phyloP scores from a whole-genome alignment of 2,329 filamentous ascomycete genomes.

The Pestalotiopsis sp. region DNA sequence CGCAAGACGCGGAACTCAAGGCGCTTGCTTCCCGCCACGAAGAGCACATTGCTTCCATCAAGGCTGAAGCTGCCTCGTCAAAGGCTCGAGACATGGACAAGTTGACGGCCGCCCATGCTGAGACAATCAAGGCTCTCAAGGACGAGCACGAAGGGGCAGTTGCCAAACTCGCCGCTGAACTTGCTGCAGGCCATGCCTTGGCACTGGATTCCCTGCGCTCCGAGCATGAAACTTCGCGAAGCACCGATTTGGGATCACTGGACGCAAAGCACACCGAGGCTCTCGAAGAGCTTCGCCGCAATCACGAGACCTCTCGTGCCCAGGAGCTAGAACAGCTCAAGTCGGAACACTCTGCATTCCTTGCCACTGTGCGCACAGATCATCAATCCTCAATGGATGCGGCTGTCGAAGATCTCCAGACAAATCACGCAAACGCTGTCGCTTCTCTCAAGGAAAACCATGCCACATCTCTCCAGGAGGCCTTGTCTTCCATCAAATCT shows the following conservation, averaged over 20 bases:
- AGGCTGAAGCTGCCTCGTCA: slow-evolving; percentile 13
- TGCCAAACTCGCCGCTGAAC: slow-evolving; percentile 19
- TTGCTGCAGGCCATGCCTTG: slow-evolving; percentile 16
- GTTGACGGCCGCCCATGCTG: slow-evolving; percentile 20
- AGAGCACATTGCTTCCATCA: slow-evolving; percentile 16
- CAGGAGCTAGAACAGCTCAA: slow-evolving; percentile 25
- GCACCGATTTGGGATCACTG: slow-evolving; percentile 21
- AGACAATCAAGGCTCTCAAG: slow-evolving; percentile 18
- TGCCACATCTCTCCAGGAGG: slow-evolving; percentile 22
- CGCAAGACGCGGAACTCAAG: slow-evolving; percentile 14
- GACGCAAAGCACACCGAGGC: slow-evolving; percentile 19
- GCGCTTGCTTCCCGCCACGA: slow-evolving; percentile 5
- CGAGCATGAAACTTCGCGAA: slow-evolving; percentile 20
- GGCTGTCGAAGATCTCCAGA: slow-evolving; percentile 16
- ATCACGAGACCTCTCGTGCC: slow-evolving; percentile 19
- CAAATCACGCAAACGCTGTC: slow-evolving; percentile 24
- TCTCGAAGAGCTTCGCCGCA: slow-evolving; percentile 23
- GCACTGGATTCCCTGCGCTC: slow-evolving; percentile 21
- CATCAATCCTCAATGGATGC: slow-evolving; percentile 15
- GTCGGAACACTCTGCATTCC: slow-evolving; percentile 21
- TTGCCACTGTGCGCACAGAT: slow-evolving; percentile 23
- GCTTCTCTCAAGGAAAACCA: slow-evolving; percentile 25
- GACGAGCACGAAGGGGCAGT: slow-evolving; percentile 18
- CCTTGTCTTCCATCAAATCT: slow-evolving; percentile 24
- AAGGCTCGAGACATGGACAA: slow-evolving; percentile 22